These are phyloP conservation scores for Tulasnella sp. DNA, from an alignment of 768 basidiomycete species.

Conservation along the genomic window DNA sequence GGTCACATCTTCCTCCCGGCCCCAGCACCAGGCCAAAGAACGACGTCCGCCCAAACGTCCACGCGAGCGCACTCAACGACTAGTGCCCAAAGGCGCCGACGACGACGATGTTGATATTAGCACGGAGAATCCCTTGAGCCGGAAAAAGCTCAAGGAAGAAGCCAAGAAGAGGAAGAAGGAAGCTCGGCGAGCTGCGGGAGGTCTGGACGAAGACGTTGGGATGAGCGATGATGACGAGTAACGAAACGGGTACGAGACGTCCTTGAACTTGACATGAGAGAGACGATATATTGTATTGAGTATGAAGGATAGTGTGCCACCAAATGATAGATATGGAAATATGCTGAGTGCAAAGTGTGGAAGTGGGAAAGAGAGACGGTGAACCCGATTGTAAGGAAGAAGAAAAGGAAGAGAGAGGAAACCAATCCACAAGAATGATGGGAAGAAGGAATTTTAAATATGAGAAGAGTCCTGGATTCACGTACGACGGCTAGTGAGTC, in stretches of 20 bases:
- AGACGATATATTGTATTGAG: background rate
- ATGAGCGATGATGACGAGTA: background rate
- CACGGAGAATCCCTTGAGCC: constrained; percentile 20
- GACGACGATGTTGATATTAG: constrained; percentile 20
- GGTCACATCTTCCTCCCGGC: background rate
- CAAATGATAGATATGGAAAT: background rate
- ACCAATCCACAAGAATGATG: background rate
- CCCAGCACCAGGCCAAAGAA: constrained; percentile 5
- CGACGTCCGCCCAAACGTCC: constrained; percentile 16
- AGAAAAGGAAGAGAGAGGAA: background rate
- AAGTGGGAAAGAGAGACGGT: background rate
- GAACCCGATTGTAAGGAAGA: background rate
- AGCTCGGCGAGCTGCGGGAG: background rate
- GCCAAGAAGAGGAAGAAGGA: constrained; percentile 32
- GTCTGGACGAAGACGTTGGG: background rate
- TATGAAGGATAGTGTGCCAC: background rate
- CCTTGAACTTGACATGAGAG: background rate
- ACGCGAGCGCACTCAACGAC: constrained; percentile 28
- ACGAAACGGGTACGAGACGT: background rate
- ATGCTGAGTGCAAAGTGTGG: background rate
- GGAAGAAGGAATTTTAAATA: background rate
- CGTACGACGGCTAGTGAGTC: background rate
- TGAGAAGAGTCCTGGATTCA: background rate
- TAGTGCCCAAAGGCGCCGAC: constrained; percentile 17
- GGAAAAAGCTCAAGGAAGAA: constrained; percentile 32